Base-by-base conservation (phyloP, 495 filamentous ascomycete species). In the Xylaria grammica region DNA sequence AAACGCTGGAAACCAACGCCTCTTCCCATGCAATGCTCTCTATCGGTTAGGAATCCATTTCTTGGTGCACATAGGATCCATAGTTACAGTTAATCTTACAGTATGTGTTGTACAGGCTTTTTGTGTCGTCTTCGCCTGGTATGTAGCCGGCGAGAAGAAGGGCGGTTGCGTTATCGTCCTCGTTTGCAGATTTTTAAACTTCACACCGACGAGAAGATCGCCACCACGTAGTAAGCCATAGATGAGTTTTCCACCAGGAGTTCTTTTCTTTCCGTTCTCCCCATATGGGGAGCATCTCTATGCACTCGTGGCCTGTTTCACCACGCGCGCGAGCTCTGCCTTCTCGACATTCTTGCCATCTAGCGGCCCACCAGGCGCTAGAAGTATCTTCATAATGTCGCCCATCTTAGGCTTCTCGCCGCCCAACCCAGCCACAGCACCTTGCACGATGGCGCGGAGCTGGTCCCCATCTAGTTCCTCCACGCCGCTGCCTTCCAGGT, bases 401-500 rank as follows among this genome's bases (percentile, higher is more conserved):
- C 72, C 77, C 42, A 72, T 38, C 17, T 51, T 57, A 13, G 63
- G 36, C 11, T 58, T 60, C 27, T 71, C 78, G 45, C 72, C 78
- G 38, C 73, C 72, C 22, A 70, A 45, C 13, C 64, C 71, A 32
- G 69, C 71, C 51, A 82, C 74, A 27, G 77, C 68, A n/a, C 49
- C 66, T 27, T 69, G 49, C n/a, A 85, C 80, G 1, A 73, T 38
- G 10, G 62, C 57, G 46, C 67, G 62, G 9, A 87, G 72, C 56
- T 82, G 75, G 19, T 74, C 79, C 44, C 77, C 69, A 8, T 71
- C 65, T 8, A 86, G 27, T 3, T 69, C 72, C 67, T 77, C 65
- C 13, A 87, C 72, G 44, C 78, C 75, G 60, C 79, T 81, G n/a
- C 61, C 63, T 1, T 65, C 65, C 1, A 79, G 68, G 67, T 87